phyloP scores from a whole-genome alignment of 352 stramenopile species.

The Phytophthora megakarya region DNA sequence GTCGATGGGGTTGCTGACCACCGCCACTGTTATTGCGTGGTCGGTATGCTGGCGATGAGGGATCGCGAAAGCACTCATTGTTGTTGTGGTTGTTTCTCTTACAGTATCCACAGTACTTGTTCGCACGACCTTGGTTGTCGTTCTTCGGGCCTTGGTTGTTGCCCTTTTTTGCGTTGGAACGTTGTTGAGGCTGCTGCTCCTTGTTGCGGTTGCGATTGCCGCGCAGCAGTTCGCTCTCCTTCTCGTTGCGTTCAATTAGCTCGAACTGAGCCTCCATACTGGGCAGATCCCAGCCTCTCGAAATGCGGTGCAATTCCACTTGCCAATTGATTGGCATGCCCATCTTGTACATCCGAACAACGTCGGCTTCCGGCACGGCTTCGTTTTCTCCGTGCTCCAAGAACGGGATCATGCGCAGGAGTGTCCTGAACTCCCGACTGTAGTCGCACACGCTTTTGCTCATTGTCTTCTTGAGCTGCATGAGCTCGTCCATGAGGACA shows the following conservation, averaged over 20 bases:
- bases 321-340: background rate
- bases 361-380: background rate
- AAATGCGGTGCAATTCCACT: background rate
- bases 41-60: background rate
- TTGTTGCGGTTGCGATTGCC: background rate
- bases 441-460: background rate
- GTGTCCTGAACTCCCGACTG: background rate
- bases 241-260: background rate
- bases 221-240: background rate
- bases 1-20: no score
- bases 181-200: background rate
- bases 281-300: background rate
- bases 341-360: background rate
- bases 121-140: background rate
- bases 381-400: background rate
- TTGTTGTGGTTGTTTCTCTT: background rate
- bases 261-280: background rate
- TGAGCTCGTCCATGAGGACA: background rate
- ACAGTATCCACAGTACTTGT: background rate
- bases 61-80: background rate
- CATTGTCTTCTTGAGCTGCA: background rate
- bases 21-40: background rate
- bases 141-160: background rate
- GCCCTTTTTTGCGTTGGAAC: background rate
- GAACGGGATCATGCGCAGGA: background rate